A percentile compares a stretch with the other conserved stretches of the same genome.
These are phyloP conservation scores for Phytopythium cucurbitacearum DNA, from an alignment of 352 stramenopile genomes.

Conservation along the genomic window DNA sequence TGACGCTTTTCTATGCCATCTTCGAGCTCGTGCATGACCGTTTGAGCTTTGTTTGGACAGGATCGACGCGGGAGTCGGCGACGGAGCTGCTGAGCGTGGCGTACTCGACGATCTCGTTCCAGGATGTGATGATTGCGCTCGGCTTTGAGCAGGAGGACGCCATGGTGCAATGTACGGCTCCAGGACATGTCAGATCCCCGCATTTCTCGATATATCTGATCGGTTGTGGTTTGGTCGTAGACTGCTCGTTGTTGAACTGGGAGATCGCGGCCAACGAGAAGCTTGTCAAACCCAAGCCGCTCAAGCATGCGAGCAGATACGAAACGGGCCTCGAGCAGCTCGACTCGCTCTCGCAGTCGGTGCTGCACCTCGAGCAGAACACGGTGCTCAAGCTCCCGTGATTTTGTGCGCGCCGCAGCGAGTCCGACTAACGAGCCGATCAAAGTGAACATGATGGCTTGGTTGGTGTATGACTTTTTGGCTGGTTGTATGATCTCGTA, in stretches of 20 bases:
- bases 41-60: slow-evolving; percentile 17
- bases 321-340: slow-evolving; percentile 48
- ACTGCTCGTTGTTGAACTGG: slow-evolving; percentile 49
- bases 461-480: not conserved
- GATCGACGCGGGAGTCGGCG: slow-evolving; percentile 40
- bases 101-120: slow-evolving; percentile 57
- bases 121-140: slow-evolving; percentile 36
- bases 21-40: not conserved
- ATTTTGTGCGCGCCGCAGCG: slow-evolving; percentile 5
- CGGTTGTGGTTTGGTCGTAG: slow-evolving; percentile 14
- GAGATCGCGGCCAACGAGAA: slow-evolving; percentile 26
- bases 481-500: too few relatives aligned
- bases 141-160: slow-evolving; percentile 46
- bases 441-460: not conserved
- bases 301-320: slow-evolving; percentile 15
- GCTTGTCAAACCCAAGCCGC: slow-evolving; percentile 43
- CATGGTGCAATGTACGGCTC: slow-evolving; percentile 35
- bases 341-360: slow-evolving; percentile 56
- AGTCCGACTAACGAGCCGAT: too few relatives aligned
- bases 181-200: not conserved
- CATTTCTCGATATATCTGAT: slow-evolving; percentile 1
- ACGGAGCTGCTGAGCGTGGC: slow-evolving; percentile 52
- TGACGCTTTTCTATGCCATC: not conserved
- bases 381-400: slow-evolving; percentile 55
- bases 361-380: slow-evolving; percentile 73